Evolutionary conservation across 768 basidiomycete genomes (phyloP).

Genomic region (Tricholoma bakamatsutake): DNA sequence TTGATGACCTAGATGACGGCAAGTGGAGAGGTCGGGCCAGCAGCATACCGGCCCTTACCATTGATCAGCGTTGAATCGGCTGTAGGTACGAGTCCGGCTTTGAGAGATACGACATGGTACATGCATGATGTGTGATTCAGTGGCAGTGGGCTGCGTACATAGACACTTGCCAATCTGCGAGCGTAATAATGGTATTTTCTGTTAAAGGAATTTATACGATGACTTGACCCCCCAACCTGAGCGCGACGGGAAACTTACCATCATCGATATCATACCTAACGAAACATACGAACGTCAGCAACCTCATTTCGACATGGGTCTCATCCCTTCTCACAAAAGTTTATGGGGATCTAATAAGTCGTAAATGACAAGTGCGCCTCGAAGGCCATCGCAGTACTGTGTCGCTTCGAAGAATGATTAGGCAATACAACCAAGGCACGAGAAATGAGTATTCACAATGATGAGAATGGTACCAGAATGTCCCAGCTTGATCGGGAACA

Average conservation of each 20-base stretch:
- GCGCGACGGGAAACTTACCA: not conserved
- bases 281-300: not conserved
- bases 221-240: not conserved
- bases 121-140: constrained; percentile 1
- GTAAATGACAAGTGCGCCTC: constrained; percentile 1
- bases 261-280: constrained; percentile 1
- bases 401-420: not conserved
- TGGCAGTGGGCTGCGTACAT: not conserved
- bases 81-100: not conserved
- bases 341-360: not conserved
- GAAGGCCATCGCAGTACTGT: constrained; percentile 3
- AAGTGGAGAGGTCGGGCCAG: constrained; percentile 20
- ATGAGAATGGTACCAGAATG: constrained; percentile 6
- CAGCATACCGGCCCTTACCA: constrained; percentile 25
- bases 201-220: not conserved
- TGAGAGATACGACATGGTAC: constrained; percentile 2
- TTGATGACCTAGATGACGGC: constrained; percentile 25
- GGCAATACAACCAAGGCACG: not conserved
- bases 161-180: not conserved
- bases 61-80: constrained; percentile 25
- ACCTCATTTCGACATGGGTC: not conserved
- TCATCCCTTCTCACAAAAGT: not conserved
- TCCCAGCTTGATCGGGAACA: constrained; percentile 4
- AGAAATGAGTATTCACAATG: not conserved
- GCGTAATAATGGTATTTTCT: constrained; percentile 1